Evolutionary conservation across 2,329 filamentous ascomycete genomes (phyloP), one percentile per base, ranked within the genome.

Genomic region (Gremmenia infestans): DNA sequence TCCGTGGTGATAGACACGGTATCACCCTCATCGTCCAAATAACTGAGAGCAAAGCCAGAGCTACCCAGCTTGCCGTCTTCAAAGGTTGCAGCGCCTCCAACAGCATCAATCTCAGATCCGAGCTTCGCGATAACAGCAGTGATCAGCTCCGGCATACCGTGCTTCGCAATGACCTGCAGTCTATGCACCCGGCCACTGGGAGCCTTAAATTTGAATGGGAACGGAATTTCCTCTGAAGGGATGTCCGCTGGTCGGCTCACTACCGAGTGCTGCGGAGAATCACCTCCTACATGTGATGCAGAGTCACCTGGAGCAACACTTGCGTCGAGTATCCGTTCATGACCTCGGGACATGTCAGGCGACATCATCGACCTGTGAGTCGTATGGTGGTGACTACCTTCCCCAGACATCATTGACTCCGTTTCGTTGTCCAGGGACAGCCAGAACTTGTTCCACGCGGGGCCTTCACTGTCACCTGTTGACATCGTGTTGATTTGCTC

Each of bases 371-470:
- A 92, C 58, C 89, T 84, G 53, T 85, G 81, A 48, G 84, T 71
- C 66, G 77, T 78, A 65, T 85, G 79, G 65, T 89, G 87, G 67
- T 87, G 86, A 68, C 88, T 89, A 49, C 88, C 89, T 55, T 95
- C 91, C 58, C 92, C 94, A 57, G 94, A 99, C 72, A 97, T 86
- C 81, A 96, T 88, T 2, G 94, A 99, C 73, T 97, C 94, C 14
- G 92, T 93, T 66, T 95, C 85, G 72, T 97, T 85, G 15, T 70
- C 83, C 66, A 99, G 86, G 0, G 94, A 97, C 63, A 97, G 80
- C 94, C 94, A 99, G 77, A 99, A 99, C 74, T 97, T 99, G 78
- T 97, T 97, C 94, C 94, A 99, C 6, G 94, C 94, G 5, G 94
- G 94, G 0, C 94, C 94, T 74, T 99, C 94, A 65, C 85, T 91